Conservation (phyloP, 345 rosid genomes). For the Orychophragmus violaceus region DNA sequence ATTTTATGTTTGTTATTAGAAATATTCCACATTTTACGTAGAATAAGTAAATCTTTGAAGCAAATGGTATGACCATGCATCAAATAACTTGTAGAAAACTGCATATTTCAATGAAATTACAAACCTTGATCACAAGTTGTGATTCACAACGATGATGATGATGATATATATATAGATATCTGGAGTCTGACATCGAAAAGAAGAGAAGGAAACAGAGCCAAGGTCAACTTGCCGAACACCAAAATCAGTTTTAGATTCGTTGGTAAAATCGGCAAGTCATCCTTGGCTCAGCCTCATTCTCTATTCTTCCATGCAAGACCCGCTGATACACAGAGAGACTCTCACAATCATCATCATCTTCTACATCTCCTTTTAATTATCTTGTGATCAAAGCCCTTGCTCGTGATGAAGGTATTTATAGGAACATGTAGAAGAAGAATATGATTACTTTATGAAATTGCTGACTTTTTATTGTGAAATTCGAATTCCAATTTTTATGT, state of each 20-base stretch:
- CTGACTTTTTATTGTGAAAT: conserved; percentile 15
- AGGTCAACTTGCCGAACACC: conserved; percentile 27
- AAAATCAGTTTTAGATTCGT: not conserved
- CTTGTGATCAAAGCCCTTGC: not conserved
- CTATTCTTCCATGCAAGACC: conserved; percentile 25
- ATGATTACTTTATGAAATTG: not conserved
- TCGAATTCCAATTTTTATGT: not conserved
- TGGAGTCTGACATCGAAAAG: conserved; percentile 22
- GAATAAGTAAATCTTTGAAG: not conserved
- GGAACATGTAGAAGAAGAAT: conserved; percentile 6
- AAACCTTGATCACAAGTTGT: not conserved
- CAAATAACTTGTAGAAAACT: not conserved
- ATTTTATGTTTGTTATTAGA: not conserved
- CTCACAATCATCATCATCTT: not conserved
- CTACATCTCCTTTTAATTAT: not conserved
- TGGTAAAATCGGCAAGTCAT: too few relatives aligned
- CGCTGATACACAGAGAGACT: not conserved
- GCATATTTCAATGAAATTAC: not conserved
- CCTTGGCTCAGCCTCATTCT: conserved; percentile 31
- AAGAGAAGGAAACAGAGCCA: conserved; percentile 30
- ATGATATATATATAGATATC: not conserved
- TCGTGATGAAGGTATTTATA: conserved; percentile 10
- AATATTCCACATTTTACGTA: not conserved
- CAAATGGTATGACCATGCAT: not conserved
- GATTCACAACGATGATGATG: not conserved